phyloP scores from a whole-genome alignment of 768 basidiomycete species.

The Podaxis mareebaensis region DNA sequence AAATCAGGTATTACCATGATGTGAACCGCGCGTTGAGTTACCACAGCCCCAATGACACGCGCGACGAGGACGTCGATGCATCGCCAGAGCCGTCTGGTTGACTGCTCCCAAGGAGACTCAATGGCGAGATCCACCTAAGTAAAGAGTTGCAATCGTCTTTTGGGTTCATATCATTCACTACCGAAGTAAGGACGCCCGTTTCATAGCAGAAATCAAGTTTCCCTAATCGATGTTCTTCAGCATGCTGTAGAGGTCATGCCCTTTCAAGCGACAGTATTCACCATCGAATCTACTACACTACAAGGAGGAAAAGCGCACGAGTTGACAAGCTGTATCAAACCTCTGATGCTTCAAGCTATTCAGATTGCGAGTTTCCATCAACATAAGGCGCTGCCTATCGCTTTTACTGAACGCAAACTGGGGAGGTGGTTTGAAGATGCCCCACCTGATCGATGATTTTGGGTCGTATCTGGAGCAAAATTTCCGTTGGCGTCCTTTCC shows the following conservation, averaged over 20 bases:
- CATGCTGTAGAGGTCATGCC: not conserved
- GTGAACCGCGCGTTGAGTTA: not conserved
- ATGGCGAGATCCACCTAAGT: not conserved
- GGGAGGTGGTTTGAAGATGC: not conserved
- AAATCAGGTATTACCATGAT: not conserved
- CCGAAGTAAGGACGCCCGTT: slow-evolving; percentile 17
- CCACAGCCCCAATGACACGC: not conserved
- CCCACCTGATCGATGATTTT: not conserved
- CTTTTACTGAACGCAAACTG: not conserved
- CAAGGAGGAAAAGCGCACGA: not conserved
- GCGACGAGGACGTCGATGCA: not conserved
- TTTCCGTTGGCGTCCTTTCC: not conserved
- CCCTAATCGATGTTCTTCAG: not conserved
- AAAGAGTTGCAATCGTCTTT: slow-evolving; percentile 18
- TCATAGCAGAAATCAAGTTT: not conserved
- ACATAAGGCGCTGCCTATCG: slow-evolving; percentile 11
- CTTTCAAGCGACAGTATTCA: not conserved
- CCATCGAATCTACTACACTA: not conserved
- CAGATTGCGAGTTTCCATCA: slow-evolving; percentile 18
- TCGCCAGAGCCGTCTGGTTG: slow-evolving; percentile 20
- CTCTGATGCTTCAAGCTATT: slow-evolving; percentile 3
- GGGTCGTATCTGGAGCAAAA: not conserved
- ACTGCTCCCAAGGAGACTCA: slow-evolving; percentile 10
- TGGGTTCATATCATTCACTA: slow-evolving; percentile 12
- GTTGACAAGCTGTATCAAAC: not conserved